Conservation (phyloP, 2,329 filamentous ascomycete genomes). For the Pyrenophora graminea region DNA sequence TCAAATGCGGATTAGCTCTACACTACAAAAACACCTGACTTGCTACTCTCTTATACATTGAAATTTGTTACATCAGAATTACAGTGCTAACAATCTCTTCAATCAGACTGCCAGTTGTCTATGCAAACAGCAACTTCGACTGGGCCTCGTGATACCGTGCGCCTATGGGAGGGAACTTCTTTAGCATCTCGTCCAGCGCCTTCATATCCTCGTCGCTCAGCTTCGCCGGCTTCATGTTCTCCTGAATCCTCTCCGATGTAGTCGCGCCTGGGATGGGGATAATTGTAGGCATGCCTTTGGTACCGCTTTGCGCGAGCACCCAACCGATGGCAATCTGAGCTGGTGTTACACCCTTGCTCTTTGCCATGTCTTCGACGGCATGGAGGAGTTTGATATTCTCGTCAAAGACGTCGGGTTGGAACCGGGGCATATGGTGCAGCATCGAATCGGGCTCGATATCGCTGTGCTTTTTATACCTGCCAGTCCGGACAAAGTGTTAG, state of each 20-base stretch:
- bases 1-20: slow-evolving; percentile 52
- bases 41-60: slow-evolving; percentile 26
- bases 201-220: slow-evolving; percentile 55
- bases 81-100: slow-evolving; percentile 17
- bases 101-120: slow-evolving; percentile 2
- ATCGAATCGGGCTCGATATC: slow-evolving; percentile 65
- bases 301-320: slow-evolving; percentile 57
- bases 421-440: slow-evolving; percentile 59
- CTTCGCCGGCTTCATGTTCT: slow-evolving; percentile 64
- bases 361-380: slow-evolving; percentile 63
- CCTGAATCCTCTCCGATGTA: slow-evolving; percentile 59
- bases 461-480: slow-evolving; percentile 51
- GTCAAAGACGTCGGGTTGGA: slow-evolving; percentile 66
- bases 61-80: slow-evolving; percentile 5
- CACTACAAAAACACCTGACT: slow-evolving; percentile 54
- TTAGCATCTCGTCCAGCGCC: slow-evolving; percentile 57
- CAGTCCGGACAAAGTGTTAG: slow-evolving; percentile 42
- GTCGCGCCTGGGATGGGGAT: slow-evolving; percentile 71
- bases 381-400: slow-evolving; percentile 67
- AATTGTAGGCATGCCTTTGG: slow-evolving; percentile 60
- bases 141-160: slow-evolving; percentile 43
- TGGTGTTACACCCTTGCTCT: slow-evolving; percentile 61
- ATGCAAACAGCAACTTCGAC: slow-evolving; percentile 16
- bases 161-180: slow-evolving; percentile 51
- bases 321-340: slow-evolving; percentile 71